A percentile compares a stretch with the other conserved stretches of the same genome.
These are phyloP conservation scores for Calonectria pauciramosa DNA, from an alignment of 2,329 filamentous ascomycete genomes.

Conservation along the genomic window DNA sequence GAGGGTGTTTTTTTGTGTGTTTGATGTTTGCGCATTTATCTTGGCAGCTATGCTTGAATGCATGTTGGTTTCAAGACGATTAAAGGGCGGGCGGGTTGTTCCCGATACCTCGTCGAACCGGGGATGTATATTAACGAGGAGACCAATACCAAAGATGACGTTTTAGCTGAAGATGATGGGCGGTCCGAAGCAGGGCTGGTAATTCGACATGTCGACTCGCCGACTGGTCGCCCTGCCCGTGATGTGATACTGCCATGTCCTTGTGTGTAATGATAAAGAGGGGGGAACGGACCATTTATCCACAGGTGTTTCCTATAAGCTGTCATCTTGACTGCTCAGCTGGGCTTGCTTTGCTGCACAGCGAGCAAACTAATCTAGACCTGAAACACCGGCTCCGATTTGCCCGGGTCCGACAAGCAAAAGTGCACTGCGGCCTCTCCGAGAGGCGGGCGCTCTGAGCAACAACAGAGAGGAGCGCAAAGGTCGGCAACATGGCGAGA, in stretches of 20 bases:
- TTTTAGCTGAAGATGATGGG: not conserved
- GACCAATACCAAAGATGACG: constrained; percentile 21
- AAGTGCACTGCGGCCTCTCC: not conserved
- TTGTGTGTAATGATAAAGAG: not conserved
- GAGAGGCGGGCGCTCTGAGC: not conserved
- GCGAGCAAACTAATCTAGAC: not conserved
- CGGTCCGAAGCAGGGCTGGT: not conserved
- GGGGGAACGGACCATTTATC: not conserved
- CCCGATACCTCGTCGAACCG: constrained; percentile 3
- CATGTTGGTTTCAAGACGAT: constrained; percentile 14
- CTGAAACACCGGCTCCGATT: constrained; percentile 7
- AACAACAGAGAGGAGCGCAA: not conserved
- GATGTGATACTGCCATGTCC: not conserved
- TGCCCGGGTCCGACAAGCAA: constrained; percentile 11
- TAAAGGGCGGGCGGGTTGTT: not conserved
- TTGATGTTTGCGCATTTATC: constrained; percentile 30
- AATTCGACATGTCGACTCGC: not conserved
- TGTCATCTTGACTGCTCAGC: not conserved
- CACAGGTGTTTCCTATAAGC: not conserved
- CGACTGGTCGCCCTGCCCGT: not conserved
- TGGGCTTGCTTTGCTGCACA: not conserved
- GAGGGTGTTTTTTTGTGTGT: constrained; percentile 25
- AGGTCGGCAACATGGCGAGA: constrained; percentile 11
- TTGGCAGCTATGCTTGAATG: constrained; percentile 32
- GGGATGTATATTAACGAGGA: constrained; percentile 30